Percentiles rank a stretch among this genome's conserved stretches.
Evolutionary conservation across 306 rosid species (phyloP).

Genomic region (Acacia confusa): DNA sequence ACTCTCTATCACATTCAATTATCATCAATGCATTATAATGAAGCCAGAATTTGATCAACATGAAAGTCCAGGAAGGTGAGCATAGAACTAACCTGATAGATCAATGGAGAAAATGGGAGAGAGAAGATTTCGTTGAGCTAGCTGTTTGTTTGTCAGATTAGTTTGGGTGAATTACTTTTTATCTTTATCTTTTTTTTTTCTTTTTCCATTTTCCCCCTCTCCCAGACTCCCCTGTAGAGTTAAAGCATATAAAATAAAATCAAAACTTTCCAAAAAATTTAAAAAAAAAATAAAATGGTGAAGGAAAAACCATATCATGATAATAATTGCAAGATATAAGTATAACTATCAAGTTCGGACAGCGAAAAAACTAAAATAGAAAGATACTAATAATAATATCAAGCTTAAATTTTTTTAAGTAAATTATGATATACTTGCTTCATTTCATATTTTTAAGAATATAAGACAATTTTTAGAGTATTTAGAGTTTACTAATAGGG

Average conservation of each 20-base stretch:
- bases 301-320: too few relatives aligned
- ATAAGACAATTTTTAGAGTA: too few relatives aligned
- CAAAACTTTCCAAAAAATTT: too few relatives aligned
- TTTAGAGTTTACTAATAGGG: too few relatives aligned
- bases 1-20: background rate
- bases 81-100: slow-evolving; percentile 25
- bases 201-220: background rate
- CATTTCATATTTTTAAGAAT: too few relatives aligned
- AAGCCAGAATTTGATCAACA: background rate
- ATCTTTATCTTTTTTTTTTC: background rate
- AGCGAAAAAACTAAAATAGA: too few relatives aligned
- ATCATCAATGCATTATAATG: background rate
- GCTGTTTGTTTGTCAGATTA: background rate
- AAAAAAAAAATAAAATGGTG: too few relatives aligned
- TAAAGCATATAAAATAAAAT: background rate
- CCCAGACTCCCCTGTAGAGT: background rate
- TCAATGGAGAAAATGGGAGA: background rate
- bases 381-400: too few relatives aligned
- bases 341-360: too few relatives aligned
- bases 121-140: slow-evolving; percentile 39
- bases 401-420: too few relatives aligned
- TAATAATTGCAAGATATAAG: too few relatives aligned
- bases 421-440: too few relatives aligned
- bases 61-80: slow-evolving; percentile 1
- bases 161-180: background rate